Evolutionary conservation across 2,329 filamentous ascomycete species (phyloP).

Genomic region (Pleochaeta shiraiana): DNA sequence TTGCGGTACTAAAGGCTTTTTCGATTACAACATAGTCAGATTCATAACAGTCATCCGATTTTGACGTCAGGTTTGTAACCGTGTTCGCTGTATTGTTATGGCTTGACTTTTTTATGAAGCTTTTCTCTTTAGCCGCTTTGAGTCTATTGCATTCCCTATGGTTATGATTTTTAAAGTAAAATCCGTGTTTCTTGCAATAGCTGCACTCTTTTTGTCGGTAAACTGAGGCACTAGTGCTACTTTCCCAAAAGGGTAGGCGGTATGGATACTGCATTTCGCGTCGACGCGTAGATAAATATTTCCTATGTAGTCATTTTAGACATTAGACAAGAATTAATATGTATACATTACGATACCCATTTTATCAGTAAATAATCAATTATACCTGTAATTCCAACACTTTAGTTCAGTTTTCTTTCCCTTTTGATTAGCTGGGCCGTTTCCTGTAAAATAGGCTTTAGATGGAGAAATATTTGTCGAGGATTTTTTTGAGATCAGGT

Average conservation of each 20-base stretch:
- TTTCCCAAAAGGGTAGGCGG: not conserved
- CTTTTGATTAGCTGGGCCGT: not conserved
- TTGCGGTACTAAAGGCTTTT: not conserved
- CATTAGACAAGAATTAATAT: not conserved
- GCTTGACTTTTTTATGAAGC: too few species aligned
- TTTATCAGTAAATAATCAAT: not conserved
- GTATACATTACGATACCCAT: not conserved
- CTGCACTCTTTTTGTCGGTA: not conserved
- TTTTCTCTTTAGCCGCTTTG: not conserved
- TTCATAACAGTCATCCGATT: too few species aligned
- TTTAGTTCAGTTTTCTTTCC: too few species aligned
- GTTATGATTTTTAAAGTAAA: not conserved
- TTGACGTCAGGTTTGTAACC: too few species aligned
- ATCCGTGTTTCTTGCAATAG: not conserved
- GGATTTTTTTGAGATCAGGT: not conserved
- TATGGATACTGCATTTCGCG: not conserved
- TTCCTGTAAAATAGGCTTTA: not conserved
- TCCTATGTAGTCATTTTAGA: not conserved
- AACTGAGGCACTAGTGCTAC: not conserved
- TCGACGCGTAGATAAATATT: not conserved
- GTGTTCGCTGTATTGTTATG: too few species aligned
- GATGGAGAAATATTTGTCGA: not conserved
- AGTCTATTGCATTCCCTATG: not conserved
- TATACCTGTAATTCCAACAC: not conserved
- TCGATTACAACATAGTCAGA: too few species aligned